phyloP scores from a whole-genome alignment of 2,329 filamentous ascomycete species.

The Aspergillus sp. region DNA sequence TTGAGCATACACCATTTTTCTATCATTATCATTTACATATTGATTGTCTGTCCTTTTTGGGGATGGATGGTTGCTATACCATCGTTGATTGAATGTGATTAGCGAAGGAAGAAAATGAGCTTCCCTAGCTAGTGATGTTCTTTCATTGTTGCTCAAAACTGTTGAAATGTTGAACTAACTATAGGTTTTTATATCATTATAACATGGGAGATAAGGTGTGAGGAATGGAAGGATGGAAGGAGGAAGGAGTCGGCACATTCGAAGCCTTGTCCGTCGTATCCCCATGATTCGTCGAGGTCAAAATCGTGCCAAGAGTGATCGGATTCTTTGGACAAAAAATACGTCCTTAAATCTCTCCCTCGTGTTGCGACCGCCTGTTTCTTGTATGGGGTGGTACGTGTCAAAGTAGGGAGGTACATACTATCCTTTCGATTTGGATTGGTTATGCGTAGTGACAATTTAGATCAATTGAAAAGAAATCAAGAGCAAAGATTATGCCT shows the following conservation, averaged over 20 bases:
- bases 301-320: conserved; percentile 45
- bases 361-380: conserved; percentile 45
- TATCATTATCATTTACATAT: not conserved
- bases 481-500: too few species aligned
- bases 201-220: not conserved
- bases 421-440: conserved; percentile 1
- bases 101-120: conserved; percentile 16
- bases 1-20: conserved; percentile 43
- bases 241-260: conserved; percentile 38
- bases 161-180: conserved; percentile 7
- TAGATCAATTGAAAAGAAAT: too few species aligned
- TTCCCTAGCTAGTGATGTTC: not conserved
- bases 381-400: conserved; percentile 42
- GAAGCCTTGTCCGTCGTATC: conserved; percentile 47
- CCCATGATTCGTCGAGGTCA: conserved; percentile 48
- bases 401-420: conserved; percentile 50
- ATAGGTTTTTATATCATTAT: not conserved
- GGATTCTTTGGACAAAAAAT: conserved; percentile 23
- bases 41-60: too few species aligned
- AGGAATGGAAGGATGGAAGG: not conserved
- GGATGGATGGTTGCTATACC: too few species aligned
- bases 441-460: not conserved
- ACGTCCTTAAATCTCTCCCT: conserved; percentile 35
- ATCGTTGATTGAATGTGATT: not conserved
- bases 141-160: not conserved